phyloP scores from a whole-genome alignment of 208 protist genomes.

The Leishmania major region DNA sequence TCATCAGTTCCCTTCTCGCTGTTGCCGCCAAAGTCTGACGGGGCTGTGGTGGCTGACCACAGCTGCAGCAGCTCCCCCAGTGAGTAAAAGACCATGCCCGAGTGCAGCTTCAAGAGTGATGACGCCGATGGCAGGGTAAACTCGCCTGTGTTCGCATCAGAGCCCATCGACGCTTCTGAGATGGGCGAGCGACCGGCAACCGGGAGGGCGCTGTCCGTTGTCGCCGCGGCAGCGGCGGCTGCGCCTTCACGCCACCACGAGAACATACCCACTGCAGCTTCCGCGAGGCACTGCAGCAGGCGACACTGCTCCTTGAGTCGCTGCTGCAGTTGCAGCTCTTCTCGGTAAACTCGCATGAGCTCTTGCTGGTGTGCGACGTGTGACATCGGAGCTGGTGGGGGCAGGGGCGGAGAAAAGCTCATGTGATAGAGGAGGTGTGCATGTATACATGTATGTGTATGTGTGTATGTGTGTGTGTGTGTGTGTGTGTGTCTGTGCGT shows the following conservation, averaged over 20 bases:
- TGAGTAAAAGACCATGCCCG: slow-evolving; percentile 26
- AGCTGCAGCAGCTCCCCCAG: slow-evolving; percentile 29
- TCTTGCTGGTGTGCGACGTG: slow-evolving; percentile 8
- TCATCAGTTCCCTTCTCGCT: background rate
- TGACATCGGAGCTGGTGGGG: slow-evolving; percentile 1
- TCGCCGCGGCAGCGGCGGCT: slow-evolving; percentile 1
- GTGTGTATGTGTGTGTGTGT: background rate
- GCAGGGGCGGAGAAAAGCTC: background rate
- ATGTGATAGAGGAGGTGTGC: background rate
- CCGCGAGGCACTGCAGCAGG: slow-evolving; percentile 21
- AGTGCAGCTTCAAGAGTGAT: background rate
- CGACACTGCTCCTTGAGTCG: slow-evolving; percentile 19
- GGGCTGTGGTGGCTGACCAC: background rate
- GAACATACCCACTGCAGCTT: slow-evolving; percentile 8
- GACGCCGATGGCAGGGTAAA: background rate
- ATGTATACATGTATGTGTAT: too few relatives aligned
- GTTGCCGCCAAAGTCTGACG: background rate
- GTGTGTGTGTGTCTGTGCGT: background rate
- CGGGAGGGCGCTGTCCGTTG: background rate
- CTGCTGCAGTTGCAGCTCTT: slow-evolving; percentile 25
- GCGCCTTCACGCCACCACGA: slow-evolving; percentile 26
- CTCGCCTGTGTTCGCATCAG: background rate
- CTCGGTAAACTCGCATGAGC: slow-evolving; percentile 19
- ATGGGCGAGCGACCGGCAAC: background rate
- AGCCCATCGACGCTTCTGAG: background rate